These are phyloP conservation scores for Rhizopus arrhizus DNA, from an alignment of 371 early-diverging fungal species.

Conservation along the genomic window DNA sequence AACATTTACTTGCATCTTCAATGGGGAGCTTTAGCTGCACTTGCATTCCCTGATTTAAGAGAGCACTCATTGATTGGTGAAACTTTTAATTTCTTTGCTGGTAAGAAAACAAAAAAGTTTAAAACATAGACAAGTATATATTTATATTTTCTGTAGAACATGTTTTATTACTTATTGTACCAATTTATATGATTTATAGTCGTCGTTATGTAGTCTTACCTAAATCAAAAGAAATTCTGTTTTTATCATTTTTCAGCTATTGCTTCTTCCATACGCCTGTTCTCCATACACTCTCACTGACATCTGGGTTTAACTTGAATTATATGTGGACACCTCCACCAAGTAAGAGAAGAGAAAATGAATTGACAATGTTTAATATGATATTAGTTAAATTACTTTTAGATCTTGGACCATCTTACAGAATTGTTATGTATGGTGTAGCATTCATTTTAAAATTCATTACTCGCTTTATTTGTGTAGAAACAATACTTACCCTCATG, in stretches of 20 bases:
- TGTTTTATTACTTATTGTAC: constrained; percentile 53
- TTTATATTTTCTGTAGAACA: constrained; percentile 46
- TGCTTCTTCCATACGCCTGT: constrained; percentile 61
- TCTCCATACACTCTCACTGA: constrained; percentile 54
- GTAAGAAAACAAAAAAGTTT: constrained; percentile 28
- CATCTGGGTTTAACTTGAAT: constrained; percentile 60
- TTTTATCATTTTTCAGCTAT: constrained; percentile 60
- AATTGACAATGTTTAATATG: neutral
- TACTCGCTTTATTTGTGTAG: constrained; percentile 35
- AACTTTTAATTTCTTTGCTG: constrained; percentile 64
- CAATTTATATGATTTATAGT: constrained; percentile 62
- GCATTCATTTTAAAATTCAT: constrained; percentile 35
- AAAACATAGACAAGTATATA: neutral
- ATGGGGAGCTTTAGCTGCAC: constrained; percentile 66
- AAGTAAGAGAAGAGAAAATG: constrained; percentile 32
- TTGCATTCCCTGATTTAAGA: constrained; percentile 61
- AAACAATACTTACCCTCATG: constrained; percentile 17
- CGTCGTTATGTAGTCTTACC: constrained; percentile 62
- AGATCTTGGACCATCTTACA: constrained; percentile 43
- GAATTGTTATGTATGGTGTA: constrained; percentile 42
- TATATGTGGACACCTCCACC: constrained; percentile 64
- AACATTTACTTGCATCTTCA: constrained; percentile 67
- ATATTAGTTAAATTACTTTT: constrained; percentile 40
- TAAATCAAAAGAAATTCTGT: constrained; percentile 48
- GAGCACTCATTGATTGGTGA: constrained; percentile 58